Percentiles rank a stretch among this genome's conserved stretches.
phyloP scores from a whole-genome alignment of 1,139 yeast genomes.

The Pichia sp. region DNA sequence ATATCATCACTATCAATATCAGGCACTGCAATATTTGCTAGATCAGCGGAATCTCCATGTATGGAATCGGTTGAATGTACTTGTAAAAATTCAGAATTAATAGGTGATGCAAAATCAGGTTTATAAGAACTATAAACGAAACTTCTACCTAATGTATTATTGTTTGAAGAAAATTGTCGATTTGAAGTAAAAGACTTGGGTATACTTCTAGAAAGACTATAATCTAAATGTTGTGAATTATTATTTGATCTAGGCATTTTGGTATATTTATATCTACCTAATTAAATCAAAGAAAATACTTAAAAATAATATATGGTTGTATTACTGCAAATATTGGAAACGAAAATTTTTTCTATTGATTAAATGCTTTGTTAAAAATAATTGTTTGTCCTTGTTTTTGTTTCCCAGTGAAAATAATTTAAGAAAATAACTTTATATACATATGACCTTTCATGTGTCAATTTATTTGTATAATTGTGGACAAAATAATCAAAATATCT shows the following conservation, averaged over 20 bases:
- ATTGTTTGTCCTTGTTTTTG: no score
- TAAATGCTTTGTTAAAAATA: no score
- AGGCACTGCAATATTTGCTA: slow-evolving; percentile 56
- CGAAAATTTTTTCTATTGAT: no score
- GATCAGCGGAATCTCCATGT: slow-evolving; percentile 58
- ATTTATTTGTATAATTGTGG: no score
- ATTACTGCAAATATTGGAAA: no score
- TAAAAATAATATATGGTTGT: no score
- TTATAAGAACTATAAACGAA: slow-evolving; percentile 28
- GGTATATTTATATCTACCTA: no score
- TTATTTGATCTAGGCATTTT: background rate
- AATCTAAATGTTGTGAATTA: background rate
- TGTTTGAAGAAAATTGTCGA: slow-evolving; percentile 17
- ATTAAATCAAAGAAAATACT: no score
- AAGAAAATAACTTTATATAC: no score
- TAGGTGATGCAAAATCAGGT: slow-evolving; percentile 22
- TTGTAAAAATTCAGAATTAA: slow-evolving; percentile 15
- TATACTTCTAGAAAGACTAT: slow-evolving; percentile 1
- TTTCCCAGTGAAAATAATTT: no score
- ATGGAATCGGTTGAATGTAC: slow-evolving; percentile 45
- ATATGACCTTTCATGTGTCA: no score
- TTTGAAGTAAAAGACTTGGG: slow-evolving; percentile 7
- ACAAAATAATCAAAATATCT: no score
- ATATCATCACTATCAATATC: slow-evolving; percentile 24
- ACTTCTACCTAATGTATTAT: slow-evolving; percentile 25